These are phyloP conservation scores for Kurtzmaniella natalensis DNA, from an alignment of 1,139 yeast genomes.

Conservation along the genomic window DNA sequence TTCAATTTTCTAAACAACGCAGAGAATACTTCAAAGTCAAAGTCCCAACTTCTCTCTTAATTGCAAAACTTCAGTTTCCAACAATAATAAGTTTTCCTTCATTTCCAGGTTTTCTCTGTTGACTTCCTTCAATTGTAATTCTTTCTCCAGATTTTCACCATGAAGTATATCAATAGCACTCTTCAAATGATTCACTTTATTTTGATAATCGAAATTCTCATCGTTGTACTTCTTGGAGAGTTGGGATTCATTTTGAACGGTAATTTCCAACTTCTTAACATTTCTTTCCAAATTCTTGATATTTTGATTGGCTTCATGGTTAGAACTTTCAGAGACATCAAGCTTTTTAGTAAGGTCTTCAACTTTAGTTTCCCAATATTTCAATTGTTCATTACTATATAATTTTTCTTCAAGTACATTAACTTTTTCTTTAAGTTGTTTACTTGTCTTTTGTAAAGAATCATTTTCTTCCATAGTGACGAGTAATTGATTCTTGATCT, in stretches of 20 bases:
- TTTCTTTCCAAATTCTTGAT: conserved; percentile 30
- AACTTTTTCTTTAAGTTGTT: conserved; percentile 31
- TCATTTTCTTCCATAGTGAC: conserved; percentile 42
- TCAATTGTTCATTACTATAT: conserved; percentile 42
- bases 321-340: conserved; percentile 27
- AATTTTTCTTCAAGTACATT: conserved; percentile 36
- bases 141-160: conserved; percentile 40
- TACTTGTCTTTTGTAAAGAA: conserved; percentile 33
- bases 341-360: conserved; percentile 25
- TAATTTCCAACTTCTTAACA: conserved; percentile 32
- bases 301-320: conserved; percentile 28
- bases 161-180: conserved; percentile 33
- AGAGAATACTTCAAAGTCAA: too few relatives aligned
- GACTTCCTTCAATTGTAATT: conserved; percentile 25
- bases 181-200: conserved; percentile 34
- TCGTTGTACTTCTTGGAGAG: conserved; percentile 42
- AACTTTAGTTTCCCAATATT: conserved; percentile 42
- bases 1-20: too few relatives aligned
- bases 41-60: conserved; percentile 44
- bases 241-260: conserved; percentile 32
- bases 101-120: conserved; percentile 43
- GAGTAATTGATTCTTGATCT: conserved; percentile 33
- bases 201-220: conserved; percentile 44
- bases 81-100: conserved; percentile 48
- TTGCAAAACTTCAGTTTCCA: conserved; percentile 64